Conservation (phyloP, 2,329 filamentous ascomycete genomes). For the Phymatotrichopsis omnivora region DNA sequence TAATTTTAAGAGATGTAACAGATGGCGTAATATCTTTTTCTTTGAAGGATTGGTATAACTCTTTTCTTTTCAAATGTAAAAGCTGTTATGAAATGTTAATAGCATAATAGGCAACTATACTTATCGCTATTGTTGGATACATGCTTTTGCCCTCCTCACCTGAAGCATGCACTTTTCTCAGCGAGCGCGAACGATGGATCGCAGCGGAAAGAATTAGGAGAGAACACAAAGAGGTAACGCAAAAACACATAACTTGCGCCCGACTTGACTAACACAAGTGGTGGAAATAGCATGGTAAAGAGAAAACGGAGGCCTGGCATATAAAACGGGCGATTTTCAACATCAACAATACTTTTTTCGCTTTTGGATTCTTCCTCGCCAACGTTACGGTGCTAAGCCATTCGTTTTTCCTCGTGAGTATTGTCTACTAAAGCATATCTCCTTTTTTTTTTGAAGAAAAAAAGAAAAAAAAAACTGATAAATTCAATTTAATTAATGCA, state of each 20-base stretch:
- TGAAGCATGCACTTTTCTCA: conserved; percentile 42
- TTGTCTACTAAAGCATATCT: not conserved
- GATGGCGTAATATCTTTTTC: conserved; percentile 53
- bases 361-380: conserved; percentile 49
- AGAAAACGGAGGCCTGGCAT: conserved; percentile 42
- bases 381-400: conserved; percentile 48
- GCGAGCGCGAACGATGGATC: conserved; percentile 45
- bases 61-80: not conserved
- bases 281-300: conserved; percentile 33
- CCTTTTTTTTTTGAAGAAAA: not conserved
- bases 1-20: conserved; percentile 30
- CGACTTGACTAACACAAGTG: not conserved
- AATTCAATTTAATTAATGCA: too few species aligned
- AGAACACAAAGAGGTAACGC: conserved; percentile 39
- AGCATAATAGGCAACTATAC: conserved; percentile 38
- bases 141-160: conserved; percentile 46
- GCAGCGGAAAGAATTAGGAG: conserved; percentile 43
- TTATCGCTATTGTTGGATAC: conserved; percentile 42
- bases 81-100: conserved; percentile 30
- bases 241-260: not conserved
- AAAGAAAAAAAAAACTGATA: too few species aligned
- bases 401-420: conserved; percentile 15
- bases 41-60: conserved; percentile 43
- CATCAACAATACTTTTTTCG: conserved; percentile 51
- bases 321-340: conserved; percentile 44